Base-by-base conservation (phyloP, 1,139 yeast genomes). In the Sugiyamaella grinbergsii region DNA sequence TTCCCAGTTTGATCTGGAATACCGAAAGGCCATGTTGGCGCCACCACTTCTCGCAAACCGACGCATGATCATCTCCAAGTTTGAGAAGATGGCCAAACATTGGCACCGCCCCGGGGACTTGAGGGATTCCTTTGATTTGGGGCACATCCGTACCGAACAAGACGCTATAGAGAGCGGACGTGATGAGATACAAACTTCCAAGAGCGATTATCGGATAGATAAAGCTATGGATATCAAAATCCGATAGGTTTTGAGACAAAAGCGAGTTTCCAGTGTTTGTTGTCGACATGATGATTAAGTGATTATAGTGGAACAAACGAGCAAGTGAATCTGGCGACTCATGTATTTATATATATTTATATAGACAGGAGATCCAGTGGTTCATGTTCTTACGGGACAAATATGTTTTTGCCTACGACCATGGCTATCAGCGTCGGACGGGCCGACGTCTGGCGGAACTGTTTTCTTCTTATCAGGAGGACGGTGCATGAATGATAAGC, bases 1-100 rank as follows among this genome's bases (percentile, higher is more conserved):
- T 67, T 0, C 89, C 90, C 48, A 83, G 64, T 47, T 83, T 67
- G 34, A 82, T 71, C 58, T 82, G 88, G 60, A 76, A 82, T 0
- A 82, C 73, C 4, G 57, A 49, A 50, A 50, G 44, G 18, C 49
- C 42, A 41, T 57, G 57, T 41, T 57, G 34, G 29, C 58, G 50
- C 60, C 62, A 58, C 62, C 62, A 58, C 23, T 54, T 54, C 44
- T 58, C 61, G 33, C 60, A 58, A 4, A 57, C 58, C 23, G 58
- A 42, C n/a, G 61, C 61, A 48, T 58, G 61, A 32, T 58, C 61
- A 10, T 58, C 61, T 6, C 61, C 61, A 15, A 58, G 59, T 26
- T 53, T 24, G 8, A 58, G 49, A 33, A 58, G 49, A 42, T 58
- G 62, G 10, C 62, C 64, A 41, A 58, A 55, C 13, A 58, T 43